These are phyloP conservation scores for Pugionium cornutum DNA, from an alignment of 345 rosid genomes.

Conservation along the genomic window DNA sequence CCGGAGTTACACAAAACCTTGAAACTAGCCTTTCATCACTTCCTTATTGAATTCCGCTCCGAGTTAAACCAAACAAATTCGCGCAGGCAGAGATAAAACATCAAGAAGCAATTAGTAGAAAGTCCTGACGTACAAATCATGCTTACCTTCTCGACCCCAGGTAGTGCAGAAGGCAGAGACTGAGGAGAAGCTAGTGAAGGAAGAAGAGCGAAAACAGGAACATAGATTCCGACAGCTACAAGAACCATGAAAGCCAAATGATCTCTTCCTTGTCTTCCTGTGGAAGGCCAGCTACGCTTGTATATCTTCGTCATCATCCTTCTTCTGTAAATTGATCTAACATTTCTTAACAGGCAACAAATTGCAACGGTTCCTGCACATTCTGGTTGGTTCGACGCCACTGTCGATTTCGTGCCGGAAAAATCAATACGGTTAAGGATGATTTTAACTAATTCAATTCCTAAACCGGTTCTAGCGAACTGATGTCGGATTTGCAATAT, in stretches of 20 bases:
- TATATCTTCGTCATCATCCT: conserved; percentile 42
- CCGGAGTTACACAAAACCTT: not conserved
- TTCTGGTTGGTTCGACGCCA: not conserved
- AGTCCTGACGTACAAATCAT: not conserved
- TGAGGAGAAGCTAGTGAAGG: conserved; percentile 50
- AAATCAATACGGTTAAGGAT: not conserved
- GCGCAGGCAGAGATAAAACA: not conserved
- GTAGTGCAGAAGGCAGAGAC: conserved; percentile 21
- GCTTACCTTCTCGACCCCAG: conserved; percentile 38
- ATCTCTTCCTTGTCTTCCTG: conserved; percentile 34
- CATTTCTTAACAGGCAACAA: not conserved
- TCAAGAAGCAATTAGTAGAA: conserved; percentile 4
- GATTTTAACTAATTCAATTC: not conserved
- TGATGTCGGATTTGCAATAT: not conserved
- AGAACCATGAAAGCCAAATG: conserved; percentile 22
- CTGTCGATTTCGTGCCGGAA: conserved; percentile 7
- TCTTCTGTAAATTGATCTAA: conserved; percentile 13
- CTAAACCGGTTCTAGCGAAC: conserved; percentile 6
- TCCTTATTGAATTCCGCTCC: not conserved
- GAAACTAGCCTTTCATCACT: not conserved
- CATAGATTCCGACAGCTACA: conserved; percentile 43
- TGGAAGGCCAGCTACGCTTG: conserved; percentile 30
- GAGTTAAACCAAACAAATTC: not conserved
- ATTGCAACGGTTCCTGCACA: not conserved
- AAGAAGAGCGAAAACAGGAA: conserved; percentile 69